These are phyloP conservation scores for Gentiana straminea DNA, from an alignment of 257 asterid species.

Conservation along the genomic window DNA sequence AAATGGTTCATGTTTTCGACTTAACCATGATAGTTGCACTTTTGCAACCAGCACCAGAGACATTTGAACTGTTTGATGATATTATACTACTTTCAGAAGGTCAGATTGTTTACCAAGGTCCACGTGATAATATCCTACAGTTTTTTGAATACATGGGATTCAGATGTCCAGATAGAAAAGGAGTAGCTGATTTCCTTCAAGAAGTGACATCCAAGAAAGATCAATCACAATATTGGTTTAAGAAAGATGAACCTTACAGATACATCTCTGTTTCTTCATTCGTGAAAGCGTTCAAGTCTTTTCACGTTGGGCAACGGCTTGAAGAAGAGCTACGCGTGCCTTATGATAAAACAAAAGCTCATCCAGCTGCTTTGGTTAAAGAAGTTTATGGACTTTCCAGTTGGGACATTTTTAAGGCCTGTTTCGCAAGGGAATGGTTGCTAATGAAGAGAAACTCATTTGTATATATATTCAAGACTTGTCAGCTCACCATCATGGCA, in stretches of 20 bases:
- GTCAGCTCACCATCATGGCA: constrained; percentile 20
- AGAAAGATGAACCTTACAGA: constrained; percentile 19
- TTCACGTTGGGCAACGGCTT: constrained; percentile 27
- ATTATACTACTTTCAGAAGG: constrained; percentile 42
- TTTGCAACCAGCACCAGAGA: constrained; percentile 52
- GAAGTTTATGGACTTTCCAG: constrained; percentile 32
- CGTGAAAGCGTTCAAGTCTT: constrained; percentile 23
- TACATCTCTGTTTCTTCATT: constrained; percentile 29
- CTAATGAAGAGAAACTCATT: constrained; percentile 36
- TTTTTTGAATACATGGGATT: constrained; percentile 38
- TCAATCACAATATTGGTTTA: constrained; percentile 42
- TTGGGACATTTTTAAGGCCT: constrained; percentile 25
- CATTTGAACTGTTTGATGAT: constrained; percentile 43
- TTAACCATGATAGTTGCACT: constrained; percentile 40
- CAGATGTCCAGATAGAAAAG: constrained; percentile 45
- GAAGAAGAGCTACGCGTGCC: constrained; percentile 22
- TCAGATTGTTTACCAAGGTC: constrained; percentile 44
- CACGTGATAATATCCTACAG: constrained; percentile 26
- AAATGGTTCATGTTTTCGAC: constrained; percentile 28
- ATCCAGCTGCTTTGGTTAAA: constrained; percentile 27
- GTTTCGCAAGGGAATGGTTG: constrained; percentile 36
- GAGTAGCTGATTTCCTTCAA: constrained; percentile 52
- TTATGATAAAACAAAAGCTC: constrained; percentile 28
- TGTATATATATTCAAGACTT: constrained; percentile 28
- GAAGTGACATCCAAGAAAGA: constrained; percentile 47